Evolutionary conservation across 2,329 filamentous ascomycete genomes (phyloP), one percentile per base, ranked within the genome.

Genomic region (Colletotrichum sp.): DNA sequence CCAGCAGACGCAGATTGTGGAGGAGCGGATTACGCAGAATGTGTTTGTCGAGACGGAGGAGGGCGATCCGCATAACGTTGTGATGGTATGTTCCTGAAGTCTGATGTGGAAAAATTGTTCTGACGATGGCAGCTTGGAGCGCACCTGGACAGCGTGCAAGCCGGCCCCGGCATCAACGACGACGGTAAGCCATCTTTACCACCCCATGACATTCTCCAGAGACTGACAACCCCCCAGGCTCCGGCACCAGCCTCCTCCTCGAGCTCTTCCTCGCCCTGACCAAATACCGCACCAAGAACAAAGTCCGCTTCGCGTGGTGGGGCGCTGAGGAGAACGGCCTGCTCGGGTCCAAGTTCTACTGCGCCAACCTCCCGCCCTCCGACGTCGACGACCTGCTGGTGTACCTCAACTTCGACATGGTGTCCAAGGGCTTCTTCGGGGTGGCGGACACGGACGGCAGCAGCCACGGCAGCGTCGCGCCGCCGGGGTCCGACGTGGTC

Each of bases 151-250:
- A 84, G 83, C 0, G 87, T 88, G 2, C 84, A 86, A 48, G 85
- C 84, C 6, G 87, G 87, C 0, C 84, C 87, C 1, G 87, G 87
- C 4, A 85, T 89, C 74, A 88, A 89, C 70, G 87, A 89, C 60
- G 86, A 89, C 69, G 87, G 76, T 72, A 72, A 13, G 72, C 16
- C n/a, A n/a, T n/a, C n/a, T n/a, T n/a, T n/a, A 5, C 36, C 16
- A 9, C 16, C 16, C 7, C 21, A 24, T 24, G 36, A 18, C 16
- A 18, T 9, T 8, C 4, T 5, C 7, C 16, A 18, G 13, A 24
- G 10, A n/a, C 24, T 75, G 9, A 75, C 13, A 10, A 13, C 5
- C 2, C 7, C 10, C 18, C 21, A 77, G 81, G 87, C 9, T 87
- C 84, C 1, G 87, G 87, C 6, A 84, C 84, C 4, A 82, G 85